phyloP scores from a whole-genome alignment of 805 yeast species.

The Monosporozyma yasuniensis region DNA sequence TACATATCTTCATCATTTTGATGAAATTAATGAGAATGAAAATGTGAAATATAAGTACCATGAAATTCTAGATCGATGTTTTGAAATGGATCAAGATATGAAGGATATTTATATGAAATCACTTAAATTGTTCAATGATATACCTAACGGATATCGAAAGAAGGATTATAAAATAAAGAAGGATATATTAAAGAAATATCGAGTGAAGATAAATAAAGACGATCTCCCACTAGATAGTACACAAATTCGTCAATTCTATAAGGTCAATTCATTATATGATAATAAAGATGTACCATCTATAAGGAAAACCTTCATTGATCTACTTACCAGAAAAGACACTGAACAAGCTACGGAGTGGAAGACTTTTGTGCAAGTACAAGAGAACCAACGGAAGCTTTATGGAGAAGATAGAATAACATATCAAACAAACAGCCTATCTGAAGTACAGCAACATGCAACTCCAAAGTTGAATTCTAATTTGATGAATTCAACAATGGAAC shows the following conservation, averaged over 20 bases:
- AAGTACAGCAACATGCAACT: not conserved
- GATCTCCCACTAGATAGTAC: not conserved
- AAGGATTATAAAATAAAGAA: conserved; percentile 20
- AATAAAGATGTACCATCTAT: not conserved
- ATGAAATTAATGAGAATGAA: conserved; percentile 5
- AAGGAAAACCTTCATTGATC: not conserved
- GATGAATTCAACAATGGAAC: not conserved
- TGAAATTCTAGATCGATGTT: conserved; percentile 24
- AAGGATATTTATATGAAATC: conserved; percentile 26
- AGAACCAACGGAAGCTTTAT: not conserved
- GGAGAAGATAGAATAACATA: not conserved
- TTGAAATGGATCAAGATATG: conserved; percentile 27
- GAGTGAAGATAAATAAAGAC: conserved; percentile 3
- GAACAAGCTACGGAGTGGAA: conserved; percentile 13
- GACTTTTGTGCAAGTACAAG: conserved; percentile 17
- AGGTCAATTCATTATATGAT: not conserved
- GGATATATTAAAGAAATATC: conserved; percentile 16
- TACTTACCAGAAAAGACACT: conserved; percentile 1
- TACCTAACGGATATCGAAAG: conserved; percentile 19
- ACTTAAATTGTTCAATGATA: conserved; percentile 24
- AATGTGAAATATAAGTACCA: conserved; percentile 16
- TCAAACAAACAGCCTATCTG: not conserved
- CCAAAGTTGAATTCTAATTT: not conserved
- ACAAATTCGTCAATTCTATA: not conserved
- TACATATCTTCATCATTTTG: not conserved